Conservation (phyloP, 352 stramenopile genomes). For the Phytophthora palmivora region DNA sequence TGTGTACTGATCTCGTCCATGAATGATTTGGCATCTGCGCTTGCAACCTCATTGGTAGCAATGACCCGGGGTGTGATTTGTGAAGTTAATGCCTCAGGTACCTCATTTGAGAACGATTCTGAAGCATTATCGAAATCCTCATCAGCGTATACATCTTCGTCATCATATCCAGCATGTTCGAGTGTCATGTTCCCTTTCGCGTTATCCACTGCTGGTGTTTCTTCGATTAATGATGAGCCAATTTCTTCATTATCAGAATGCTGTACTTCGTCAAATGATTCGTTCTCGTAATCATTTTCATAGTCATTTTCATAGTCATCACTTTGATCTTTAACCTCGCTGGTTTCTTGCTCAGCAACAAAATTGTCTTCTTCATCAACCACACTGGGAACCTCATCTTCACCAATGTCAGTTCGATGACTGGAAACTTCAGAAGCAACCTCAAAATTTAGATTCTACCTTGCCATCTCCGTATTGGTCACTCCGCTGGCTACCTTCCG, state of each 20-base stretch:
- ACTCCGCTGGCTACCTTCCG: conserved; percentile 3
- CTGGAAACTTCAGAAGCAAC: conserved; percentile 21
- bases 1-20: conserved; percentile 1
- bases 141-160: conserved; percentile 40
- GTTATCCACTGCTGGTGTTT: not conserved
- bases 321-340: not conserved
- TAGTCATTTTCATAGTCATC: conserved; percentile 28
- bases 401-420: conserved; percentile 3
- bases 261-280: conserved; percentile 52
- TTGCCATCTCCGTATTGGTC: not conserved
- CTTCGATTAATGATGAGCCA: not conserved
- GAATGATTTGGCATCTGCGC: not conserved
- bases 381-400: conserved; percentile 7
- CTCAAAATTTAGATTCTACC: conserved; percentile 12
- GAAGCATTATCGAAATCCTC: conserved; percentile 47
- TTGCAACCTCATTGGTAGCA: not conserved
- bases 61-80: not conserved
- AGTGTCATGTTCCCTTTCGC: not conserved
- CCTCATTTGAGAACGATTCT: conserved; percentile 11
- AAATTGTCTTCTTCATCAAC: conserved; percentile 16
- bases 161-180: conserved; percentile 9
- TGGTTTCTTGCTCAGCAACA: conserved; percentile 7
- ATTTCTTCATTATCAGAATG: conserved; percentile 13
- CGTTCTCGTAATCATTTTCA: conserved; percentile 51
- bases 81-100: not conserved